These are phyloP conservation scores for Closterium sp. DNA, from an alignment of 139 green algal genomes.

Conservation along the genomic window DNA sequence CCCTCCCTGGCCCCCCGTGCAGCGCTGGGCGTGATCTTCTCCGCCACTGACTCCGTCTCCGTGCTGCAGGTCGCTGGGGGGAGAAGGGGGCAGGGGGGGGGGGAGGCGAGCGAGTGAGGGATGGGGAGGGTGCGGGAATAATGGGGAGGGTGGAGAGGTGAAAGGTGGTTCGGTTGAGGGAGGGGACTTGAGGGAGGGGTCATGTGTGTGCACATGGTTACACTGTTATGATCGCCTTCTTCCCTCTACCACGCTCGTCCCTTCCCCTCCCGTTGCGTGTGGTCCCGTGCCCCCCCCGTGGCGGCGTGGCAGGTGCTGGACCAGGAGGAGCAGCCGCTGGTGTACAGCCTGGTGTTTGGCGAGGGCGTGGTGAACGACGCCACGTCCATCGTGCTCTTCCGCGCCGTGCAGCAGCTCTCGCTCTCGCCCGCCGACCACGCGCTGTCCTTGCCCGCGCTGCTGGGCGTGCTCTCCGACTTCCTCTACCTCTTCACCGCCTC, in stretches of 20 bases:
- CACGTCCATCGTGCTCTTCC: conserved; percentile 80
- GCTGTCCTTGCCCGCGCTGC: not conserved
- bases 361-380: conserved; percentile 93
- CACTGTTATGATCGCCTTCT: too few species aligned
- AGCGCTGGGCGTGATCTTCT: conserved; percentile 83
- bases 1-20: not conserved
- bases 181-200: too few species aligned
- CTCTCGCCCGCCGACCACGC: not conserved
- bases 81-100: too few species aligned
- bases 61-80: conserved; percentile 66
- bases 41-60: conserved; percentile 82
- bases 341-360: conserved; percentile 88
- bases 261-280: too few species aligned
- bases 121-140: too few species aligned
- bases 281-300: too few species aligned
- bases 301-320: conserved; percentile 60
- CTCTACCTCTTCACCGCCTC: conserved; percentile 49
- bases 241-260: too few species aligned
- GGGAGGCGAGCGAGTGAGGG: too few species aligned
- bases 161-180: too few species aligned
- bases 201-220: too few species aligned
- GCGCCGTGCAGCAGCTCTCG: conserved; percentile 59
- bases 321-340: conserved; percentile 62
- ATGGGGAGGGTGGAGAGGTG: too few species aligned
- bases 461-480: conserved; percentile 21